Evolutionary conservation across 176 grass and related monocot genomes (phyloP).

Genomic region (Cenchrus fungigraminus): DNA sequence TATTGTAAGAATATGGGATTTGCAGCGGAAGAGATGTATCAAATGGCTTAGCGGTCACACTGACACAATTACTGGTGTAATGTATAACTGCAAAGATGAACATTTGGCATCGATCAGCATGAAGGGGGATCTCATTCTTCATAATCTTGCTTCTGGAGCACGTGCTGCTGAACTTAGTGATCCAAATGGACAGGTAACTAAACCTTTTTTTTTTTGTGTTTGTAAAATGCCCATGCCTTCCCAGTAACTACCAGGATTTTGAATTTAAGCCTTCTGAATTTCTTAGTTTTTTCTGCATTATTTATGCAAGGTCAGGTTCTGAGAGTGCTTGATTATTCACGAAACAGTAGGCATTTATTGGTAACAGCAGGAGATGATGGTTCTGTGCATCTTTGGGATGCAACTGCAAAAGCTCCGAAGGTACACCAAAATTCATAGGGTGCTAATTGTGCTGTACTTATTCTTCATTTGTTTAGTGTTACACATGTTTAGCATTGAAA

Average conservation of each 20-base stretch:
- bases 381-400: conserved; percentile 98
- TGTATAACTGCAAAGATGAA: conserved; percentile 98
- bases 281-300: conserved; percentile 32
- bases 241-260: conserved; percentile 21
- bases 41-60: conserved; percentile 95
- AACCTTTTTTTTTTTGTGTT: conserved; percentile 26
- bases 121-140: conserved; percentile 98
- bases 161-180: conserved; percentile 92
- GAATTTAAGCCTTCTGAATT: conserved; percentile 27
- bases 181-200: conserved; percentile 89
- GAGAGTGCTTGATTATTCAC: conserved; percentile 97
- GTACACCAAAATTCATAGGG: conserved; percentile 48
- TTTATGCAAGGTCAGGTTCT: conserved; percentile 77
- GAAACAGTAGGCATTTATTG: conserved; percentile 85
- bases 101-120: conserved; percentile 96
- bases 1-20: conserved; percentile 97
- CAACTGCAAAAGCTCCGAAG: conserved; percentile 87
- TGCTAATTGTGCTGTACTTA: conserved; percentile 8
- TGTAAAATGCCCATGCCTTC: conserved; percentile 9
- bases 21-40: conserved; percentile 92
- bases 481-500: conserved; percentile 2
- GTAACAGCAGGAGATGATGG: conserved; percentile 95
- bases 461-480: conserved; percentile 27
- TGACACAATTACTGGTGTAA: conserved; percentile 89
- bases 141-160: conserved; percentile 97